Base-by-base conservation (phyloP, 2,329 filamentous ascomycete species). In the Neoarthrinium moseri region DNA sequence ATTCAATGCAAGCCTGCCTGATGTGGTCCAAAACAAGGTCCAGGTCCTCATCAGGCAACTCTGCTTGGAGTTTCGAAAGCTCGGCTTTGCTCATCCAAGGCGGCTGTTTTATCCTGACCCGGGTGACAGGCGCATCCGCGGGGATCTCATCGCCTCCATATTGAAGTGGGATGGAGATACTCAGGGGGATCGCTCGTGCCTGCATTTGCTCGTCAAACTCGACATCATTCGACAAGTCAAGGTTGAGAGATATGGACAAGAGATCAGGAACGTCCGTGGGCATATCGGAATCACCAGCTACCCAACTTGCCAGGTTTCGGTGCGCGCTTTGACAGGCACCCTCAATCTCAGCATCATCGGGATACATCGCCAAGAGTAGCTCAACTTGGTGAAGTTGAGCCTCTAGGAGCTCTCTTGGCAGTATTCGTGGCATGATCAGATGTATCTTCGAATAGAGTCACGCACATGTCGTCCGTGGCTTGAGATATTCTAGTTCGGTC, bases 301-400 rank as follows among this genome's bases (percentile, higher is more conserved):
- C 11, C 21, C 23, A 30, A 17, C 20, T 34, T 6, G 6, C 12
- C 12, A 35, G 18, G 10, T 12, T 30, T 15, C 20, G 29, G n/a
- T 18, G 22, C 15, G 20, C 20, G 32, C 11, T 10, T 2, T 29
- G 24, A 4, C 44, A 60, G 6, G 43, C n/a, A 4, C 56, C 47
- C 18, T 61, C 60, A 4, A 69, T 52, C 5, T 61, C 63, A n/a
- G 64, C 59, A 11, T 71, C 64, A 0, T 58, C 53, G 1, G 69
- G 66, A 48, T 75, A 80, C 76, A 80, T 80, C 8, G 75, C 74
- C 52, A 66, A 59, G 3, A 80, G 57, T n/a, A 80, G 70, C 41
- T 79, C 75, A 26, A 78, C 64, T 44, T 72, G 72, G 1, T 68
- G 70, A 10, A 78, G 57, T 56, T 77, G 74, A 11, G 70, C 61